A percentile compares a stretch with the other conserved stretches of the same genome.
Conservation (phyloP, 2,329 filamentous ascomycete genomes). For the Boeremia lycopersici region DNA sequence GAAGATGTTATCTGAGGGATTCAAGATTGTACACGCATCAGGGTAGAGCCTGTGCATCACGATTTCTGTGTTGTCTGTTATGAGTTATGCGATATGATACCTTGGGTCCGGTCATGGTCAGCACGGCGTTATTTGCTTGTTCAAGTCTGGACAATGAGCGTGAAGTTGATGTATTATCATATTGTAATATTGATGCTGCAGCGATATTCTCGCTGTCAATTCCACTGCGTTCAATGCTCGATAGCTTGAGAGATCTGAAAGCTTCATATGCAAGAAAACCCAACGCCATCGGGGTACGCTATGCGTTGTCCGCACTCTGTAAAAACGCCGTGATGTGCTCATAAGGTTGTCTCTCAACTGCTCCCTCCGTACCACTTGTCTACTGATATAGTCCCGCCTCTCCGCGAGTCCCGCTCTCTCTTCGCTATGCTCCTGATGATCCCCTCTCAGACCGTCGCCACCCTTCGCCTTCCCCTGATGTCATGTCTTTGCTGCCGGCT, state of each 20-base stretch:
- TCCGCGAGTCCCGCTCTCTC: background rate
- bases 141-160: background rate
- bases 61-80: background rate
- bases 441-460: background rate
- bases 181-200: background rate
- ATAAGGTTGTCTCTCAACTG: background rate
- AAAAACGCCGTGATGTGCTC: constrained; percentile 13
- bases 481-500: constrained; percentile 15
- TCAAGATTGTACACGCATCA: constrained; percentile 58
- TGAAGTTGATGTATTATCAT: background rate
- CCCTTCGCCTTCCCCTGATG: constrained; percentile 1
- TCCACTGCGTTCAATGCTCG: background rate
- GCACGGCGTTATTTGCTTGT: background rate
- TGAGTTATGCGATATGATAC: constrained; percentile 18
- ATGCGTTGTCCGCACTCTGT: background rate
- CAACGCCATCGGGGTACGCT: background rate
- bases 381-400: background rate
- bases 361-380: background rate
- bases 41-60: constrained; percentile 30
- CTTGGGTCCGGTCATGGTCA: constrained; percentile 7
- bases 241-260: background rate
- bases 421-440: background rate
- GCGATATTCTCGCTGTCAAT: background rate
- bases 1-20: constrained; percentile 76
- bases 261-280: constrained; percentile 1